Evolutionary conservation across 345 rosid species (phyloP).

Genomic region (Turnera subulata): DNA sequence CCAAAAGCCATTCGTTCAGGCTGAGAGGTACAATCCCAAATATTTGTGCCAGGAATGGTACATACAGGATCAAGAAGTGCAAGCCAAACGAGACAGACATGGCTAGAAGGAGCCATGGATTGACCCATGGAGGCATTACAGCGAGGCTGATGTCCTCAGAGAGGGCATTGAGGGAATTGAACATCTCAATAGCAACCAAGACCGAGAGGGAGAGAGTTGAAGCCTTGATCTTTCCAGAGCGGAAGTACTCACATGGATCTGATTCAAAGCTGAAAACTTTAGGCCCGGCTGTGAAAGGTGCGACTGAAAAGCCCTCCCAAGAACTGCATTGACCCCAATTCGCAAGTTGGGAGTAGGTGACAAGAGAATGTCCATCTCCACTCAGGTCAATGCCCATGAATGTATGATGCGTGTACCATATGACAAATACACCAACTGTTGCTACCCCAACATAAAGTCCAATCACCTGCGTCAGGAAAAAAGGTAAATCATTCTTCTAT

Average conservation of each 20-base stretch:
- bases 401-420: conserved; percentile 75
- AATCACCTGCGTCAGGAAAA: conserved; percentile 52
- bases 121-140: conserved; percentile 97
- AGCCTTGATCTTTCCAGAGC: conserved; percentile 77
- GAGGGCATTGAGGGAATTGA: conserved; percentile 90
- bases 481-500: not conserved
- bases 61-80: conserved; percentile 82
- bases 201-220: conserved; percentile 86
- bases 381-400: conserved; percentile 87
- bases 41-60: conserved; percentile 78
- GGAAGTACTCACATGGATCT: conserved; percentile 87
- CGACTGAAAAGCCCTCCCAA: conserved; percentile 64
- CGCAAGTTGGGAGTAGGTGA: conserved; percentile 75
- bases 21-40: conserved; percentile 83
- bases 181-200: conserved; percentile 95
- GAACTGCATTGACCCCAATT: conserved; percentile 76
- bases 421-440: conserved; percentile 86
- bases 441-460: conserved; percentile 91
- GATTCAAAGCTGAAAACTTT: conserved; percentile 43
- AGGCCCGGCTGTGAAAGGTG: conserved; percentile 76
- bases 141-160: conserved; percentile 85
- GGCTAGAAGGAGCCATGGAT: conserved; percentile 78
- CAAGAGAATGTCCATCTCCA: conserved; percentile 85
- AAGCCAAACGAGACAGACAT: conserved; percentile 77
- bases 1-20: conserved; percentile 83